Base-by-base conservation (phyloP, 2,329 filamentous ascomycete species). In the Talaromyces sp. region DNA sequence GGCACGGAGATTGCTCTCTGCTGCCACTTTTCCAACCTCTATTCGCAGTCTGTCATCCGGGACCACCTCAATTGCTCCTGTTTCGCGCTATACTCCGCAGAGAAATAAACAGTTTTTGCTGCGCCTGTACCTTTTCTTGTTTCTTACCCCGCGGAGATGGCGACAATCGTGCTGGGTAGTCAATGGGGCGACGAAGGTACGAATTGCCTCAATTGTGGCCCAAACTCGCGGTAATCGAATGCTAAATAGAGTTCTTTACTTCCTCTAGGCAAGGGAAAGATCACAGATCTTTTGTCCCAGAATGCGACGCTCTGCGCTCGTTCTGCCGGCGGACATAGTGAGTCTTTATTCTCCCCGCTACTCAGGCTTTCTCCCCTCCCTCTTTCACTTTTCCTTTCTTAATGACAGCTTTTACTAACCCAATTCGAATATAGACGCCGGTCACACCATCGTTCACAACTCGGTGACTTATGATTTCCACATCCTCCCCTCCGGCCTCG, bases 151-250 rank as follows among this genome's bases (percentile, higher is more conserved):
- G 62, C 58, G 49, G 54, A 58, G 50, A 63, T 61, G 58, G 73
- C 78, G 59, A 76, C 77, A 56, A 73, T 80, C 58, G 76, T 80
- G 65, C 68, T 80, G 56, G 78, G 78, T 62, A 71, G 74, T 65
- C 78, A 80, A 71, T 80, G 77, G 74, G 78, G 78, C 66, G 78
- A 80, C 72, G 78, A 80, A 73, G 78, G 78, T 75, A 59, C 56
- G 68, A 57, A n/a, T 17, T 26, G 49, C 14, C 54, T 26, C 32
- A 46, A 41, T 56, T 56, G n/a, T 56, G 11, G n/a, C 10, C 10
- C 35, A 51, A 41, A 49, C 32, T 6, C 32, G 55, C 55, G 54
- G 53, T 43, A 51, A 51, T 51, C 9, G 24, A 19, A 26, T 51
- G 26, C 26, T 51, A 7, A 51, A 24, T 19, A 1, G 49, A 32